Evolutionary conservation across 176 grass and related monocot species (phyloP).

Genomic region (Zizania latifolia): DNA sequence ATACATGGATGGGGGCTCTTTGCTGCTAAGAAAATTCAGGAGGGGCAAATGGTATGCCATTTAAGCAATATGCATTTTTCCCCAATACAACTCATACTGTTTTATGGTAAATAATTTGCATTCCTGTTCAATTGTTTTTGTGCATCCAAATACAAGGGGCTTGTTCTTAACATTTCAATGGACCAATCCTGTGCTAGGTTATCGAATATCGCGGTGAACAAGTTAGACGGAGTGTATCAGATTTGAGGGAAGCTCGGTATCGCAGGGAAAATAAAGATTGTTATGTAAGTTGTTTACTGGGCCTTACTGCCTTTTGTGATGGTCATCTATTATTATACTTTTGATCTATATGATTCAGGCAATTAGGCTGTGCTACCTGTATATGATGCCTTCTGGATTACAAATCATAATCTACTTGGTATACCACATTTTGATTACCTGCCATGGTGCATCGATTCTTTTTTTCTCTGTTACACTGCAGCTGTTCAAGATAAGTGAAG

Average conservation of each 20-base stretch:
- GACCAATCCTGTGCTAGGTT: constrained; percentile 43
- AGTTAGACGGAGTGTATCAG: constrained; percentile 76
- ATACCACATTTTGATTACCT: background rate
- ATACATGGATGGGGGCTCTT: constrained; percentile 99
- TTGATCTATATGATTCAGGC: background rate
- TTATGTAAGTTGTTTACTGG: constrained; percentile 57
- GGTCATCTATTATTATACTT: constrained; percentile 17
- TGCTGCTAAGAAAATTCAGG: constrained; percentile 80
- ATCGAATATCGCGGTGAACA: constrained; percentile 91
- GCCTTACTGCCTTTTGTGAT: background rate
- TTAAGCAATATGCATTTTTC: constrained; percentile 1
- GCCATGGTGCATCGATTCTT: background rate
- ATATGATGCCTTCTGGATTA: background rate
- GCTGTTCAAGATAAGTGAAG: constrained; percentile 96
- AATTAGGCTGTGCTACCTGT: background rate
- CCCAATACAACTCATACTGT: background rate
- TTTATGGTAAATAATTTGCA: background rate
- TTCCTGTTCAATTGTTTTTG: background rate
- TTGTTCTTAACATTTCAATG: background rate
- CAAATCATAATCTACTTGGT: background rate
- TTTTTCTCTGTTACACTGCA: constrained; percentile 34
- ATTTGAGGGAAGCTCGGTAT: constrained; percentile 87
- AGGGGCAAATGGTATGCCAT: constrained; percentile 82
- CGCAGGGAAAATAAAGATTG: constrained; percentile 77
- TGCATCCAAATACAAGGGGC: background rate